phyloP scores from a whole-genome alignment of 495 filamentous ascomycete genomes.

The Usnea hakonensis region DNA sequence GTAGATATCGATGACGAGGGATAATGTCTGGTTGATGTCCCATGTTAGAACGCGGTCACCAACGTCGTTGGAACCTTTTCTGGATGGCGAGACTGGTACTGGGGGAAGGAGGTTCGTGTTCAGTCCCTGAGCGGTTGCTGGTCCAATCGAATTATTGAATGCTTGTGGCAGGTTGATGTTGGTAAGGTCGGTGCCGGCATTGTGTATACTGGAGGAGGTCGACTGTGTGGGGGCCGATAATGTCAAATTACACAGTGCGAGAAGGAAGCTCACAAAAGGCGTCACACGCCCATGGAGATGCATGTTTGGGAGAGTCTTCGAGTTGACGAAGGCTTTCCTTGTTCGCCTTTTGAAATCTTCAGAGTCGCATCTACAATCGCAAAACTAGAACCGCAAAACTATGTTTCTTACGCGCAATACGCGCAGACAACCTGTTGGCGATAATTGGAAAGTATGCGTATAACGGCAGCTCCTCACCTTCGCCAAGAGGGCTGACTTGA shows the following conservation, averaged over 20 bases:
- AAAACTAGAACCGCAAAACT: neutral
- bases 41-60: neutral
- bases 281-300: neutral
- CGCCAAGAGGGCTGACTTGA: no score
- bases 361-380: neutral
- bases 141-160: neutral
- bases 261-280: neutral
- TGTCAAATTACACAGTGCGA: neutral
- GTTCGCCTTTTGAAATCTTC: neutral
- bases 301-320: neutral
- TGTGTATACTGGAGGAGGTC: neutral
- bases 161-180: neutral
- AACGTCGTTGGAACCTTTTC: no score
- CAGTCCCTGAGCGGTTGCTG: no score
- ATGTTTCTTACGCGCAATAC: neutral
- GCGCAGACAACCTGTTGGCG: neutral
- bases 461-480: no score
- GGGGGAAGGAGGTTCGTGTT: neutral
- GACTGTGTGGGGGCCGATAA: neutral
- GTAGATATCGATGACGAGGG: neutral
- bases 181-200: neutral
- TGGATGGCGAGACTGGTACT: neutral
- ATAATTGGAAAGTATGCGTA: no score
- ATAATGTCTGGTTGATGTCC: neutral
- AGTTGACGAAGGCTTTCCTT: neutral